A percentile compares a stretch with the other conserved stretches of the same genome.
Conservation (phyloP, 1,284 basidiomycete species). For the Wolfiporia cocos region DNA sequence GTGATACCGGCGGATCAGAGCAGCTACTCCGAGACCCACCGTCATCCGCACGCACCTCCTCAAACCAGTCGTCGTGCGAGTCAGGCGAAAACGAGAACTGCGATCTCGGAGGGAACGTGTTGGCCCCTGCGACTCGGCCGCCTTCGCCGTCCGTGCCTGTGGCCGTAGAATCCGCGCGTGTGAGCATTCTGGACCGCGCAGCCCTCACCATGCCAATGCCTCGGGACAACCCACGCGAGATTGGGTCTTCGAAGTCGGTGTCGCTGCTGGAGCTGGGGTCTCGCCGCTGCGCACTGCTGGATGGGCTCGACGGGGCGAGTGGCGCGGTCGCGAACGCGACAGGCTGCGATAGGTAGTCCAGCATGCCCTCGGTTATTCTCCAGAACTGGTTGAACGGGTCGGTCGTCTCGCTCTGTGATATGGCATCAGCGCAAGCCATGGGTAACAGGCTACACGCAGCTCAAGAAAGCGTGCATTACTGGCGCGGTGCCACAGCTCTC, state of each 20-base stretch:
- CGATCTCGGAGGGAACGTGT: constrained; percentile 25
- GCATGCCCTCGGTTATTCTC: constrained; percentile 77
- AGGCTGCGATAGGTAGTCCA: constrained; percentile 76
- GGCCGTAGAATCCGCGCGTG: constrained; percentile 23
- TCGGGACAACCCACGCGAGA: constrained; percentile 29
- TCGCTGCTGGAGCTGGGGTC: constrained; percentile 55
- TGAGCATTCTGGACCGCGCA: constrained; percentile 25
- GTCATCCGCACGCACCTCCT: constrained; percentile 36
- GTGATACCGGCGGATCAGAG: neutral
- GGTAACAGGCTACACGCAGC: neutral
- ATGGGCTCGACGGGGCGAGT: constrained; percentile 35
- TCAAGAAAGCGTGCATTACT: neutral
- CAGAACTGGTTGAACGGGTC: constrained; percentile 84
- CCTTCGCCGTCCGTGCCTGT: constrained; percentile 18
- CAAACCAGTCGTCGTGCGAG: constrained; percentile 31
- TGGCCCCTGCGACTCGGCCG: constrained; percentile 14
- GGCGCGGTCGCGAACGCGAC: constrained; percentile 82
- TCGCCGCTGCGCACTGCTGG: constrained; percentile 26
- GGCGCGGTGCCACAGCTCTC: too few relatives aligned
- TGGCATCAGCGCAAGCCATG: neutral
- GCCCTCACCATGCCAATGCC: constrained; percentile 25
- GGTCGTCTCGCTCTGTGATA: constrained; percentile 30
- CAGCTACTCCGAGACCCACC: constrained; percentile 19
- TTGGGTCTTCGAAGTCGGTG: constrained; percentile 54
- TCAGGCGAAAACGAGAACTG: constrained; percentile 20